Evolutionary conservation across 2,329 filamentous ascomycete genomes (phyloP), one percentile per base, ranked within the genome.

Genomic region (Apiospora malaysiana): DNA sequence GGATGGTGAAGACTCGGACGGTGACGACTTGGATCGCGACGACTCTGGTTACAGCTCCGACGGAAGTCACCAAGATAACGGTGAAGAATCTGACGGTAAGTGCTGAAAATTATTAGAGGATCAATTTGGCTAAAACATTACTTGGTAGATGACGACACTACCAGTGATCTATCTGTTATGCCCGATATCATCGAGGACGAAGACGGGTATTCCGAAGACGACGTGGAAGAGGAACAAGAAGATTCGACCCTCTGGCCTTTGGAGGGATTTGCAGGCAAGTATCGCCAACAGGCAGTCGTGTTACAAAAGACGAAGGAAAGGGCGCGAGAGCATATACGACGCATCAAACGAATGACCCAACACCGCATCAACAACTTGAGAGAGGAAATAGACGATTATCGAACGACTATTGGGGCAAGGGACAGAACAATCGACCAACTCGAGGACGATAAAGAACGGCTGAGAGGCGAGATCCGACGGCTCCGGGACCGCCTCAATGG

Each of bases 361-460:
- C 1, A 59, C 37, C 56, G 21, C 18, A 23, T 63, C 21, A 12
- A 40, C 8, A 8, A 9, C 16, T 40, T 40, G 18, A 9, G 10
- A 63, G 8, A 21, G 5, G 1, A 47, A n/a, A 5, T 47, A 46
- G 18, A 46, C 5, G 43, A 7, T 1, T 16, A 46, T 21, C 43
- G 1, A 18, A 16, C 2, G 16, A 21, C 2, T 6, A 21, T 59
- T 16, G 2, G 2, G 4, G 27, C 10, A 18, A 37, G 21, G 32
- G 32, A 63, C 27, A 8, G 1, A 6, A 3, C 18, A 21, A 40
- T 63, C 10, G 27, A 2, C n/a, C n/a, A n/a, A n/a, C 32, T 63
- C 16, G 9, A 40, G 18, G 1, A 2, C 0, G 2, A 3, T 21
- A 40, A n/a, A 9, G 40, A 0, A n/a, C 18, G 14, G 2, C 32